Evolutionary conservation across 768 basidiomycete genomes (phyloP).

Genomic region (Rhizopogon vulgaris): DNA sequence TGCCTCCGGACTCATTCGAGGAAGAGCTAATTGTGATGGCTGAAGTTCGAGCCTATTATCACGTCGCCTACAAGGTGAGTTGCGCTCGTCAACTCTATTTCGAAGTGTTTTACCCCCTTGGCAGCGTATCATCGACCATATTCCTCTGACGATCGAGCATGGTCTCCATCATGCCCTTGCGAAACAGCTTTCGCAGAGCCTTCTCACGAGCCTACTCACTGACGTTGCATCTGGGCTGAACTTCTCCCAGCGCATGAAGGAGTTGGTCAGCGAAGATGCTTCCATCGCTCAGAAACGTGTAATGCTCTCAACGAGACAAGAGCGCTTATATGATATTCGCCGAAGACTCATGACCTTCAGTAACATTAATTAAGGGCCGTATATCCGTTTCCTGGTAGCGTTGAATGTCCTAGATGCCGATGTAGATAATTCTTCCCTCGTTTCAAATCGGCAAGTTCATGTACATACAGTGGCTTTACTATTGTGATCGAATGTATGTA

Average conservation of each 20-base stretch:
- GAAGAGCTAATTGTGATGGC: constrained; percentile 43
- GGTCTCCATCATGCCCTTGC: constrained; percentile 36
- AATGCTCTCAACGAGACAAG: constrained; percentile 27
- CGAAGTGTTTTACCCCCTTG: neutral
- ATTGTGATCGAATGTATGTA: neutral
- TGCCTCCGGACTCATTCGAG: constrained; percentile 14
- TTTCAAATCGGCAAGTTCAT: neutral
- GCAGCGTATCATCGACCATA: constrained; percentile 50
- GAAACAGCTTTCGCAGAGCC: constrained; percentile 24
- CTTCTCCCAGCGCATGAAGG: constrained; percentile 27
- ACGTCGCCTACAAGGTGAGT: constrained; percentile 42
- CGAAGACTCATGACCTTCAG: constrained; percentile 28
- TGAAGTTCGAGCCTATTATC: constrained; percentile 43
- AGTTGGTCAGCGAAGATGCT: constrained; percentile 43
- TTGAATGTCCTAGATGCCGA: neutral
- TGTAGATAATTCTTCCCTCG: no score
- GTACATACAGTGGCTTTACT: no score
- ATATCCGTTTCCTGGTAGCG: neutral
- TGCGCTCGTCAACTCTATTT: neutral
- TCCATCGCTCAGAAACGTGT: constrained; percentile 26
- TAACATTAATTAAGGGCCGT: neutral
- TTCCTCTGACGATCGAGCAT: constrained; percentile 46
- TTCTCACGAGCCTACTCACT: constrained; percentile 29
- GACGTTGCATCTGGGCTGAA: constrained; percentile 10
- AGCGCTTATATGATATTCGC: constrained; percentile 34